Evolutionary conservation across 177 flowering plant species (phyloP).

Genomic region (Telopea speciosissima): DNA sequence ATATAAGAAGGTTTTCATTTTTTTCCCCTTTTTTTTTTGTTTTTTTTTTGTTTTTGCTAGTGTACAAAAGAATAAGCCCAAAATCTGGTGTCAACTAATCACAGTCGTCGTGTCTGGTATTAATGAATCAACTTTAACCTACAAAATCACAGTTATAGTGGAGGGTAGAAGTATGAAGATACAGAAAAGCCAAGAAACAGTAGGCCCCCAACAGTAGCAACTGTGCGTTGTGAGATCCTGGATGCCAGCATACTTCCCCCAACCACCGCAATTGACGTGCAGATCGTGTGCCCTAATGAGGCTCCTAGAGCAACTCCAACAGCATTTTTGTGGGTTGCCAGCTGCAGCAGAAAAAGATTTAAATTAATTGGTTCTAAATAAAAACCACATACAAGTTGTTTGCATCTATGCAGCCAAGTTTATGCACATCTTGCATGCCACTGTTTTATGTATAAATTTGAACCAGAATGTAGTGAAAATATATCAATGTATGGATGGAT

Average conservation of each 20-base stretch:
- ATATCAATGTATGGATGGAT: neutral
- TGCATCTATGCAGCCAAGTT: neutral
- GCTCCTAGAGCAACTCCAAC: conserved; percentile 97
- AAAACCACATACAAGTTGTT: neutral
- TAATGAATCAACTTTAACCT: conserved; percentile 23
- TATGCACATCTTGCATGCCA: neutral
- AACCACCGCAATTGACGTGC: conserved; percentile 92
- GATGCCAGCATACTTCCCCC: conserved; percentile 99
- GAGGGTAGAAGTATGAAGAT: conserved; percentile 94
- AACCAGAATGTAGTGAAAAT: neutral
- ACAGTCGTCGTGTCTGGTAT: too few species aligned
- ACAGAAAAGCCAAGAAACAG: conserved; percentile 91
- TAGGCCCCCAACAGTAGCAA: conserved; percentile 86
- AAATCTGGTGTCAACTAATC: neutral
- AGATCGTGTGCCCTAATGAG: conserved; percentile 77
- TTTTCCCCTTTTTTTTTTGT: too few species aligned
- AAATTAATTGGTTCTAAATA: neutral
- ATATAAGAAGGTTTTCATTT: too few species aligned
- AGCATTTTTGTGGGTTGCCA: conserved; percentile 97
- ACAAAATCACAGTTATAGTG: conserved; percentile 37
- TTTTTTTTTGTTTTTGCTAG: too few species aligned
- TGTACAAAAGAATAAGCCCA: conserved; percentile 4
- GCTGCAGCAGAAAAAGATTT: conserved; percentile 33
- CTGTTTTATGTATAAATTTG: neutral
- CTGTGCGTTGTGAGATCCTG: conserved; percentile 90